Base-by-base conservation (phyloP, 2,329 filamentous ascomycete species). In the Stagonosporopsis chrysanthemi region DNA sequence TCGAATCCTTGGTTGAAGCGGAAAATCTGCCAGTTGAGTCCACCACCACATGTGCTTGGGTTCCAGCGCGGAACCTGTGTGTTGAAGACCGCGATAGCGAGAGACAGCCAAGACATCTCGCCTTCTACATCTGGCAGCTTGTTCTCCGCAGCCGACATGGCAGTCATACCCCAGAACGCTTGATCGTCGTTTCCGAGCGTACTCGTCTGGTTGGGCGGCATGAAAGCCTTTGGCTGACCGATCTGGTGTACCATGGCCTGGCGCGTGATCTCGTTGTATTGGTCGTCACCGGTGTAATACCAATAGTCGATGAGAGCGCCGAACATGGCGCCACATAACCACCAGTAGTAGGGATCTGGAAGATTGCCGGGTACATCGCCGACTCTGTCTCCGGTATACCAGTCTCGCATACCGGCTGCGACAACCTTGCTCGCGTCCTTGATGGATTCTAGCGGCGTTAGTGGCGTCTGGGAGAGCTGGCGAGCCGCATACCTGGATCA, bases 1-100 rank as follows among this genome's bases (percentile, higher is more conserved):
- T 85, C 82, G 70, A 91, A 87, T 15, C 91, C 91, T 60, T 87
- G 87, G 71, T 94, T 92, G 64, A 83, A 84, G 1, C 82, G 75
- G 72, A 88, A 92, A 62, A 95, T 91, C 78, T 95, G 91, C 90
- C 90, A 92, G 45, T 66, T 66, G 11, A 65, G 59, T 22, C 90
- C 91, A 51, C 90, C 91, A 24, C 81, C 82, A 68, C 91, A 94
- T 40, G 78, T 75, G 0, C 79, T 77, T 0, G 77, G 80, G 70
- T 92, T 86, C 91, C 91, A 94, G 42, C 91, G 84, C 23, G 72
- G 73, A 4, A 80, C 82, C 70, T 92, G 88, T 24, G 83, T 82
- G 72, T 91, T 87, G 81, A 90, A 93, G 26, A 90, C 85, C 58
- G 89, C 90, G 63, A 83, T 80, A 7, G 85, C 84, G 24, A 93